Evolutionary conservation across 139 green algal species (phyloP).

Genomic region (Chlamydomonas sphaeroides): DNA sequence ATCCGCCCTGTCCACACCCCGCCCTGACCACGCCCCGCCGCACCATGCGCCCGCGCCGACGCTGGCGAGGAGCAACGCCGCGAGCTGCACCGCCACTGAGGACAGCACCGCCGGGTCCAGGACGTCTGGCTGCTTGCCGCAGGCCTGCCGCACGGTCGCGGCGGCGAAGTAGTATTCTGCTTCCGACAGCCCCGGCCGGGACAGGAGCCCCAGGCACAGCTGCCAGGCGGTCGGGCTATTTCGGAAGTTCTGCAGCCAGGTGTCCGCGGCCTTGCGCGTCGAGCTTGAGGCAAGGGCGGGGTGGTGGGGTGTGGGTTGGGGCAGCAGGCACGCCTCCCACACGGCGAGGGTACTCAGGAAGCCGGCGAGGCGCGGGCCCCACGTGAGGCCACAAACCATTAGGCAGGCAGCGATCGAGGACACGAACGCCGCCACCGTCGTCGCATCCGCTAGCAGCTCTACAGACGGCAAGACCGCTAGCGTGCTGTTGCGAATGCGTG

Average conservation of each 20-base stretch:
- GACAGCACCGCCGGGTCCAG: not conserved
- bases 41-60: constrained; percentile 8
- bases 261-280: constrained; percentile 14
- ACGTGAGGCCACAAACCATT: no score
- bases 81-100: not conserved
- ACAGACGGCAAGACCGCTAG: no score
- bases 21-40: not conserved
- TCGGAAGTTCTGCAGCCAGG: constrained; percentile 29
- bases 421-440: no score
- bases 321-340: no score
- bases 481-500: no score
- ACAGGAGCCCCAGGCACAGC: constrained; percentile 12
- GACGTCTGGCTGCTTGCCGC: constrained; percentile 23
- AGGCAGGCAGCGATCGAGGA: no score
- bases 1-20: not conserved
- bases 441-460: no score
- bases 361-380: no score
- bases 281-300: not conserved
- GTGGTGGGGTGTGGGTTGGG: no score
- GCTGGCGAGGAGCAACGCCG: constrained; percentile 9
- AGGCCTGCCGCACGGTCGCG: constrained; percentile 1
- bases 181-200: not conserved
- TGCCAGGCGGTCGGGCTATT: constrained; percentile 16
- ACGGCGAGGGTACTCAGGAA: no score
- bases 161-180: constrained; percentile 32